Conservation (phyloP, 495 filamentous ascomycete species). For the Penicillium parvum region DNA sequence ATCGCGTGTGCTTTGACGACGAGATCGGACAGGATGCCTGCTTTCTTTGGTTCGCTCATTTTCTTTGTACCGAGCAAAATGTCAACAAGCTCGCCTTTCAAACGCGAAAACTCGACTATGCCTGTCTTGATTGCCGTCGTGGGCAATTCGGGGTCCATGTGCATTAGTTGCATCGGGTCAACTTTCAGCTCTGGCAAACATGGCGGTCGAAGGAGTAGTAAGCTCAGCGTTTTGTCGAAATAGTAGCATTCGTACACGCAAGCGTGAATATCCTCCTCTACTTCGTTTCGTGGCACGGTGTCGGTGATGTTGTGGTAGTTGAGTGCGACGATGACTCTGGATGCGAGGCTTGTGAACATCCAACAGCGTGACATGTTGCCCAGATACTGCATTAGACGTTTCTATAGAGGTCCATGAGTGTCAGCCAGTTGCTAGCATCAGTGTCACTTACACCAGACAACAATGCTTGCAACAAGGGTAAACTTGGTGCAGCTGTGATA, state of each 20-base stretch:
- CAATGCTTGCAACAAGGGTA: slow-evolving; percentile 24
- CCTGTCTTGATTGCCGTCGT: slow-evolving; percentile 20
- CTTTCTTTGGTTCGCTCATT: slow-evolving; percentile 18
- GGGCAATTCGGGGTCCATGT: slow-evolving; percentile 21
- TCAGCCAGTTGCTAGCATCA: not conserved
- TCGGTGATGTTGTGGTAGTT: slow-evolving; percentile 27
- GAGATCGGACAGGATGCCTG: slow-evolving; percentile 21
- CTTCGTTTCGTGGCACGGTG: slow-evolving; percentile 12
- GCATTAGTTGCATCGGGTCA: slow-evolving; percentile 18
- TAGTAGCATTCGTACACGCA: slow-evolving; percentile 31
- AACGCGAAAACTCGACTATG: slow-evolving; percentile 21
- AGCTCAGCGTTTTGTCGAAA: slow-evolving; percentile 32
- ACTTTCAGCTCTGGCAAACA: slow-evolving; percentile 30
- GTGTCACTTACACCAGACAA: slow-evolving; percentile 22
- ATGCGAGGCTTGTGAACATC: slow-evolving; percentile 24
- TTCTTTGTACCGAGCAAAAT: slow-evolving; percentile 19
- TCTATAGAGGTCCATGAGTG: slow-evolving; percentile 10
- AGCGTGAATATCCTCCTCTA: slow-evolving; percentile 24
- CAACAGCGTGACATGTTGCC: slow-evolving; percentile 29
- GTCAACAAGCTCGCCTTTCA: slow-evolving; percentile 18
- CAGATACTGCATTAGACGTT: slow-evolving; percentile 24
- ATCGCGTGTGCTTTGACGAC: slow-evolving; percentile 16
- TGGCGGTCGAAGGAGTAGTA: slow-evolving; percentile 33
- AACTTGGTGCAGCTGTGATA: slow-evolving; percentile 21
- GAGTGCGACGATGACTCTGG: slow-evolving; percentile 23